Conservation (phyloP, 2,329 filamentous ascomycete species). For the Rhinocladiella mackenziei region DNA sequence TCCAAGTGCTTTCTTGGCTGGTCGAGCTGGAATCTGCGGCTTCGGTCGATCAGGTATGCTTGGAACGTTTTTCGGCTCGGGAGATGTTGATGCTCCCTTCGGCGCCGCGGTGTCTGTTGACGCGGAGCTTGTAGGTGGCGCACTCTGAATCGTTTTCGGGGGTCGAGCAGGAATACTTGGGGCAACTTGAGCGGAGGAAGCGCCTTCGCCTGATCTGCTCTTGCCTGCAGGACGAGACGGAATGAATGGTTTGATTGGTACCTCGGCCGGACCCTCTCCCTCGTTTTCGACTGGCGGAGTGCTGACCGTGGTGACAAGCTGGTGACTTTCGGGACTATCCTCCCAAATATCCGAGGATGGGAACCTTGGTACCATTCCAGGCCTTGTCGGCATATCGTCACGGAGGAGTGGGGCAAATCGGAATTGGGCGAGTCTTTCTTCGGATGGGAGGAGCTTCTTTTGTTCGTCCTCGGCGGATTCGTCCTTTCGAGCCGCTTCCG, state of each 20-base stretch:
- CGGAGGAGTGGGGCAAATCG: slow-evolving; percentile 47
- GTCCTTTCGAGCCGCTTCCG: slow-evolving; percentile 45
- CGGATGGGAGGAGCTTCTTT: slow-evolving; percentile 37
- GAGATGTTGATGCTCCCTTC: slow-evolving; percentile 39
- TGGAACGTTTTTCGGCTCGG: slow-evolving; percentile 51
- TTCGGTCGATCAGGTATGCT: slow-evolving; percentile 57
- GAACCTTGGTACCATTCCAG: slow-evolving; percentile 66
- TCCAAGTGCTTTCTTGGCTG: slow-evolving; percentile 49
- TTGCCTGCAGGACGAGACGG: slow-evolving; percentile 32
- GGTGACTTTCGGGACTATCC: slow-evolving; percentile 78
- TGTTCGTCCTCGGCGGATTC: slow-evolving; percentile 40
- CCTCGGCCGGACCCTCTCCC: slow-evolving; percentile 37
- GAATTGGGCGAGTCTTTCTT: slow-evolving; percentile 32
- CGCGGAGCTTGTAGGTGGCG: too few species aligned
- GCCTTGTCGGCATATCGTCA: slow-evolving; percentile 48
- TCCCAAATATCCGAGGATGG: slow-evolving; percentile 94
- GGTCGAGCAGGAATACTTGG: slow-evolving; percentile 34
- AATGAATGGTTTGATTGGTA: slow-evolving; percentile 31
- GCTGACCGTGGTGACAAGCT: slow-evolving; percentile 70
- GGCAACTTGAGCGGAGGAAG: slow-evolving; percentile 24
- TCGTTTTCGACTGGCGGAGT: slow-evolving; percentile 50
- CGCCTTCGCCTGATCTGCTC: slow-evolving; percentile 27
- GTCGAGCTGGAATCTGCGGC: slow-evolving; percentile 63
- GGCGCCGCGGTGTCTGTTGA: too few species aligned
- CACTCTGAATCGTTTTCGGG: slow-evolving; percentile 34